Percentiles rank a stretch among this genome's conserved stretches.
Conservation (phyloP, 2,329 filamentous ascomycete genomes). For the Neofusicoccum parvum region DNA sequence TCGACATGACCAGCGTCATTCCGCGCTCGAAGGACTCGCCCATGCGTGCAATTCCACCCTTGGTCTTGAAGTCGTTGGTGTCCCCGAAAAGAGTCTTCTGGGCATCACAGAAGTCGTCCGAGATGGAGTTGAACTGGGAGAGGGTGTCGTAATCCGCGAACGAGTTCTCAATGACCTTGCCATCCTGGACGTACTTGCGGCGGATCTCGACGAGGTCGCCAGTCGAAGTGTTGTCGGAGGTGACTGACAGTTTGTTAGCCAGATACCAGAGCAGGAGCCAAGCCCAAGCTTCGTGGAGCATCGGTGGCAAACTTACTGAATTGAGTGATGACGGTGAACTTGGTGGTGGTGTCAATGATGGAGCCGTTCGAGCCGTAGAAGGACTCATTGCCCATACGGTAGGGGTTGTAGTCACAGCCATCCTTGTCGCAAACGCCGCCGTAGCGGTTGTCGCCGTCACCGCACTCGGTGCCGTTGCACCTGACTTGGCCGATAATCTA, state of each 20-base stretch:
- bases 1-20: slow-evolving; percentile 57
- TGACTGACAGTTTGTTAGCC: neutral
- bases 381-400: slow-evolving; percentile 63
- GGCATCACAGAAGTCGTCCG: slow-evolving; percentile 57
- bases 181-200: slow-evolving; percentile 54
- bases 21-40: slow-evolving; percentile 56
- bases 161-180: slow-evolving; percentile 51
- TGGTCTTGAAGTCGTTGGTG: slow-evolving; percentile 53
- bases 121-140: slow-evolving; percentile 55
- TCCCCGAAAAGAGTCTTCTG: slow-evolving; percentile 61
- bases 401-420: slow-evolving; percentile 65
- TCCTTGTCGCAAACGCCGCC: slow-evolving; percentile 67
- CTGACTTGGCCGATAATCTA: slow-evolving; percentile 49
- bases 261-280: neutral
- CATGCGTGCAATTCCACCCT: slow-evolving; percentile 61
- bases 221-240: slow-evolving; percentile 11
- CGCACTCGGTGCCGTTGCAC: slow-evolving; percentile 53
- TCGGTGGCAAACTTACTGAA: slow-evolving; percentile 36
- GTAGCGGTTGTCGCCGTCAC: slow-evolving; percentile 56
- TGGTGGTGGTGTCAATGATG: slow-evolving; percentile 46
- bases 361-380: slow-evolving; percentile 62
- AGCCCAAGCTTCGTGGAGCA: too few species aligned
- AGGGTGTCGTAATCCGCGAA: slow-evolving; percentile 49
- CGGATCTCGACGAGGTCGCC: slow-evolving; percentile 50
- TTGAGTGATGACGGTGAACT: slow-evolving; percentile 55